Percentiles rank a stretch among this genome's conserved stretches.
Conservation (phyloP, 2,329 filamentous ascomycete species). For the Phoma sp. region DNA sequence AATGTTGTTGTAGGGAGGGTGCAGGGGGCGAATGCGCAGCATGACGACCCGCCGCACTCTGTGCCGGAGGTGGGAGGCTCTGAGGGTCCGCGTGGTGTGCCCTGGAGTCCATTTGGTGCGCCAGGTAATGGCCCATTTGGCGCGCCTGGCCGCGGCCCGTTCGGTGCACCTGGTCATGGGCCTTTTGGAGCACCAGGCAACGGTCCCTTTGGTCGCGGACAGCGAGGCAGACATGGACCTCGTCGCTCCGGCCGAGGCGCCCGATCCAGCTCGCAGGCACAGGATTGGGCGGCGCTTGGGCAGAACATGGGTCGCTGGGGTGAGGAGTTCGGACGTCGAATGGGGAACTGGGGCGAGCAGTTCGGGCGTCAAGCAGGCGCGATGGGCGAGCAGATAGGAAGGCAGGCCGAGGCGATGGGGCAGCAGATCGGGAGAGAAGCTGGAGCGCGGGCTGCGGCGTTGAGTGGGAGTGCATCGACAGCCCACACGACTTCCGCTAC, state of each 20-base stretch:
- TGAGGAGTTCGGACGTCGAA: conserved; percentile 22
- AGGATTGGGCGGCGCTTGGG: not conserved
- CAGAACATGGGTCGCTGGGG: not conserved
- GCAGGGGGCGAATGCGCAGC: not conserved
- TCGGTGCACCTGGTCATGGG: conserved; percentile 14
- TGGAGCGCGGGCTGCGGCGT: conserved; percentile 8
- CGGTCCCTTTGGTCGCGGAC: too few relatives aligned
- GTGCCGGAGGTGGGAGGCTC: conserved; percentile 19
- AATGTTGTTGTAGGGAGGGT: conserved; percentile 33
- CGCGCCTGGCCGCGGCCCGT: conserved; percentile 16
- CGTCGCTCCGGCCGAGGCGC: conserved; percentile 13
- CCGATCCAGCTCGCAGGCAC: too few relatives aligned
- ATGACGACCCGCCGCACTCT: conserved; percentile 37
- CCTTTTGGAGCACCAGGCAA: conserved; percentile 9
- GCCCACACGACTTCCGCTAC: conserved; percentile 1
- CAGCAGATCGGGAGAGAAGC: conserved; percentile 22
- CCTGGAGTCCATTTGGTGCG: conserved; percentile 25
- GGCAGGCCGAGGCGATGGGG: conserved; percentile 30
- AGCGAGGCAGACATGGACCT: not conserved
- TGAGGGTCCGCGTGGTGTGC: conserved; percentile 3
- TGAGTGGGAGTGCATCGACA: conserved; percentile 1
- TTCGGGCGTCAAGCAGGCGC: conserved; percentile 26
- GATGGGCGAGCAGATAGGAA: conserved; percentile 39
- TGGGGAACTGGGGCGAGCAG: conserved; percentile 5
- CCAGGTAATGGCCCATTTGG: conserved; percentile 17